These are phyloP conservation scores for Penicillium daleae DNA, from an alignment of 495 filamentous ascomycete species.

Conservation along the genomic window DNA sequence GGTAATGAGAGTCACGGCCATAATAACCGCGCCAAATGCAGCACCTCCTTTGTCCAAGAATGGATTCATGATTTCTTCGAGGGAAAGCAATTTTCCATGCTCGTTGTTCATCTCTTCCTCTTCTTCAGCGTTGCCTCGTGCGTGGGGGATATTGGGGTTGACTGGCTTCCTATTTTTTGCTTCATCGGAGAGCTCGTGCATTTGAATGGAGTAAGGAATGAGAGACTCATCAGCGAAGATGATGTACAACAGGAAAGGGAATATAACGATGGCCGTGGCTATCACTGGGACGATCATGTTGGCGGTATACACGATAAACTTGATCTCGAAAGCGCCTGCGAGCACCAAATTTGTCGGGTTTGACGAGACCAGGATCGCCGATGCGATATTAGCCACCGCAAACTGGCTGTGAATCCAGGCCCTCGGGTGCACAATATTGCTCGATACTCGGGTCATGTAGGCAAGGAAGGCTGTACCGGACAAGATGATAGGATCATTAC, in stretches of 20 bases:
- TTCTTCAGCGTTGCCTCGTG: constrained; percentile 57
- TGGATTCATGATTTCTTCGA: constrained; percentile 73
- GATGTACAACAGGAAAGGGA: constrained; percentile 66
- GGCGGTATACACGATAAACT: constrained; percentile 67
- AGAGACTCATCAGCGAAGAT: constrained; percentile 63
- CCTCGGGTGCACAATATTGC: constrained; percentile 66
- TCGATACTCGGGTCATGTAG: constrained; percentile 71
- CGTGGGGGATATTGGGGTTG: constrained; percentile 69
- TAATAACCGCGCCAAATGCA: constrained; percentile 60
- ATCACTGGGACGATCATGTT: constrained; percentile 72
- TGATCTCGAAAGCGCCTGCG: constrained; percentile 67
- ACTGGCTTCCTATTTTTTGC: constrained; percentile 55
- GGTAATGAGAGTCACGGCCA: constrained; percentile 63
- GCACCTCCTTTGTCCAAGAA: constrained; percentile 67
- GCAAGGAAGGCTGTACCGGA: constrained; percentile 71
- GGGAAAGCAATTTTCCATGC: constrained; percentile 52
- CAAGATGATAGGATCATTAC: constrained; percentile 71
- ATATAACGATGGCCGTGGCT: constrained; percentile 62
- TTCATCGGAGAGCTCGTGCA: constrained; percentile 63
- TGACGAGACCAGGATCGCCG: constrained; percentile 69
- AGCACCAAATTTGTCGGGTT: constrained; percentile 76
- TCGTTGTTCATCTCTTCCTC: constrained; percentile 47
- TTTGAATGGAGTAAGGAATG: constrained; percentile 64
- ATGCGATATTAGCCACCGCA: constrained; percentile 67
- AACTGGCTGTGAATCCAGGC: constrained; percentile 75